phyloP scores from a whole-genome alignment of 805 yeast genomes.

The Candida vaughaniae region DNA sequence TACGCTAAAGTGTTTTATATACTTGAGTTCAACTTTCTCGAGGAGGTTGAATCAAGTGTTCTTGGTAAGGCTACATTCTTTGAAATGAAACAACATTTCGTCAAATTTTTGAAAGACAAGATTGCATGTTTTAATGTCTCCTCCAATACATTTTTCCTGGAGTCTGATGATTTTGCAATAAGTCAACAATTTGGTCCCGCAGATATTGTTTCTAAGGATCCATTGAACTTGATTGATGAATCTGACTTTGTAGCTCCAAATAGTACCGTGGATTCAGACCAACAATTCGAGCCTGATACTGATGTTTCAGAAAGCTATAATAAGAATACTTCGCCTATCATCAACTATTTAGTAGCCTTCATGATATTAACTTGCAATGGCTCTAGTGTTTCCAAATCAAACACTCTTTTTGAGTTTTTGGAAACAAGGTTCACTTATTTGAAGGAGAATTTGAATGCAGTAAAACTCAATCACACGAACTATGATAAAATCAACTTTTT shows the following conservation, averaged over 20 bases:
- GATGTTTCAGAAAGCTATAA: slow-evolving; percentile 9
- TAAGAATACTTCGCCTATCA: slow-evolving; percentile 22
- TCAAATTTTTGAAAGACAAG: slow-evolving; percentile 22
- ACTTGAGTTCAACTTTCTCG: slow-evolving; percentile 17
- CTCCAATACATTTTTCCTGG: slow-evolving; percentile 13
- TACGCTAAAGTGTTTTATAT: slow-evolving; percentile 36
- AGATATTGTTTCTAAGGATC: slow-evolving; percentile 7
- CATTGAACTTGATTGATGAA: slow-evolving; percentile 6
- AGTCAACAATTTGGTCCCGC: slow-evolving; percentile 12
- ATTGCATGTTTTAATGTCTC: slow-evolving; percentile 23
- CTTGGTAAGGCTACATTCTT: slow-evolving; percentile 1
- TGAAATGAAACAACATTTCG: slow-evolving; percentile 23
- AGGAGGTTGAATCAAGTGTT: slow-evolving; percentile 2
- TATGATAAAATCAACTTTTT: slow-evolving; percentile 22
- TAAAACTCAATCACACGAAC: neutral
- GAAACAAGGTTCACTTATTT: slow-evolving; percentile 23
- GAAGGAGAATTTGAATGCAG: neutral
- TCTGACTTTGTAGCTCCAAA: neutral
- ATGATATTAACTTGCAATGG: slow-evolving; percentile 23
- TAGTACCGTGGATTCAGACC: slow-evolving; percentile 5
- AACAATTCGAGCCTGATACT: neutral
- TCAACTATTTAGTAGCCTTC: slow-evolving; percentile 32
- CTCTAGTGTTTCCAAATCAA: slow-evolving; percentile 14
- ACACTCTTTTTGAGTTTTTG: slow-evolving; percentile 22
- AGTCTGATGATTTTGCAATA: slow-evolving; percentile 17